A percentile compares a stretch with the other conserved stretches of the same genome.
phyloP scores from a whole-genome alignment of 805 yeast genomes.

The Blastobotrys americana region DNA sequence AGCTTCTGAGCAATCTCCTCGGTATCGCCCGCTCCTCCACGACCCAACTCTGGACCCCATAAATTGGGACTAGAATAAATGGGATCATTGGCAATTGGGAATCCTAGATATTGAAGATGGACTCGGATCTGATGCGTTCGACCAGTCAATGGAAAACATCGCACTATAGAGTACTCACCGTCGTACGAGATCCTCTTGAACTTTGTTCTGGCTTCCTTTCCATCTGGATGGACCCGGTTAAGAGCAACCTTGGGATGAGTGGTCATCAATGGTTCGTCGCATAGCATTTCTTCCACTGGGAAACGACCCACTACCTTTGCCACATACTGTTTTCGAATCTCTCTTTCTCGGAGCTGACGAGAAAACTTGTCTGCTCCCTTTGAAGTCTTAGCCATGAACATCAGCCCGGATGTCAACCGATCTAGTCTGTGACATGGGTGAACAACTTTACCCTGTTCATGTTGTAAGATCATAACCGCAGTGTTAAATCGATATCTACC shows the following conservation, averaged over 20 bases:
- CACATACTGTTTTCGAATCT: conserved; percentile 72
- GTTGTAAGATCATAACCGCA: conserved; percentile 67
- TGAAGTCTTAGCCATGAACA: conserved; percentile 82
- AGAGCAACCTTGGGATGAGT: conserved; percentile 67
- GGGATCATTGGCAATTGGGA: conserved; percentile 90
- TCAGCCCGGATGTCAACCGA: conserved; percentile 82
- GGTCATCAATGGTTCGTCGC: conserved; percentile 63
- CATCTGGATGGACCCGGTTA: conserved; percentile 51
- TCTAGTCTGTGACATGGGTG: conserved; percentile 90
- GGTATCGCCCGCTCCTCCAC: conserved; percentile 45
- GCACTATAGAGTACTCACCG: conserved; percentile 60
- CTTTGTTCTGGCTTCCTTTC: conserved; percentile 66
- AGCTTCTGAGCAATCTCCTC: conserved; percentile 43
- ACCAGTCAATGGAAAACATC: conserved; percentile 84
- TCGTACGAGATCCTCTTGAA: conserved; percentile 67
- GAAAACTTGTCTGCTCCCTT: conserved; percentile 71
- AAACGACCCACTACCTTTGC: conserved; percentile 87
- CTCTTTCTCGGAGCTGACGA: conserved; percentile 59
- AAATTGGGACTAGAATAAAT: conserved; percentile 68
- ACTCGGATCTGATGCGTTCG: conserved; percentile 94
- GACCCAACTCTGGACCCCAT: conserved; percentile 78
- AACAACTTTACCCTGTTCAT: conserved; percentile 56
- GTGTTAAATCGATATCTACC: conserved; percentile 79
- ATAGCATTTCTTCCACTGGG: conserved; percentile 50
- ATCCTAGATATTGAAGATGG: conserved; percentile 82